A percentile compares a stretch with the other conserved stretches of the same genome.
phyloP scores from a whole-genome alignment of 2,329 filamentous ascomycete species.

The Fusarium napiforme region DNA sequence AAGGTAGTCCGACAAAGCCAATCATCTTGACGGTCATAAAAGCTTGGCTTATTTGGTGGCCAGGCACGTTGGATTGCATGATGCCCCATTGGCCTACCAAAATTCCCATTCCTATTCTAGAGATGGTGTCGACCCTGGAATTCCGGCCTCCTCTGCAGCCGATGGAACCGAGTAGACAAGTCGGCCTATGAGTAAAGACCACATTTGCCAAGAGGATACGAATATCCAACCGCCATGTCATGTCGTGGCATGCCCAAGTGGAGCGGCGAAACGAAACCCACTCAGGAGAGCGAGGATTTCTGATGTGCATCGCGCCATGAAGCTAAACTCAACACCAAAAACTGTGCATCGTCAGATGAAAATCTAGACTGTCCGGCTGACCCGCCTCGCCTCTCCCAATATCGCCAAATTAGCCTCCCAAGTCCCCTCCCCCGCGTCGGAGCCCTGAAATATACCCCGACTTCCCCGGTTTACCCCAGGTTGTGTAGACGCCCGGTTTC shows the following conservation, averaged over 20 bases:
- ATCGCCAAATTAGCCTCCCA: conserved; percentile 6
- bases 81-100: neutral
- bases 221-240: neutral
- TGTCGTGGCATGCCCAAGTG: neutral
- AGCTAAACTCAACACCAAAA: neutral
- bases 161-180: neutral
- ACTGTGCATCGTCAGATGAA: conserved; percentile 2
- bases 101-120: neutral
- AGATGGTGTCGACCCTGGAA: neutral
- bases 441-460: conserved; percentile 9
- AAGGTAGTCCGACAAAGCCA: neutral
- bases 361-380: conserved; percentile 13
- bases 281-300: neutral
- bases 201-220: neutral
- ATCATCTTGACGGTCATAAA: neutral
- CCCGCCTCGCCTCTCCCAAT: conserved; percentile 12
- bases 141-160: neutral
- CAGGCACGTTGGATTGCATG: neutral
- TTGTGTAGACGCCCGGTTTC: neutral
- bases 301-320: neutral
- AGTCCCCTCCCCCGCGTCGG: neutral
- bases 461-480: conserved; percentile 33
- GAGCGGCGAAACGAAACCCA: neutral
- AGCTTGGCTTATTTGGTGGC: neutral
- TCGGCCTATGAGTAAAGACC: neutral